Evolutionary conservation across 768 basidiomycete genomes (phyloP).

Genomic region (Suillus lakei): DNA sequence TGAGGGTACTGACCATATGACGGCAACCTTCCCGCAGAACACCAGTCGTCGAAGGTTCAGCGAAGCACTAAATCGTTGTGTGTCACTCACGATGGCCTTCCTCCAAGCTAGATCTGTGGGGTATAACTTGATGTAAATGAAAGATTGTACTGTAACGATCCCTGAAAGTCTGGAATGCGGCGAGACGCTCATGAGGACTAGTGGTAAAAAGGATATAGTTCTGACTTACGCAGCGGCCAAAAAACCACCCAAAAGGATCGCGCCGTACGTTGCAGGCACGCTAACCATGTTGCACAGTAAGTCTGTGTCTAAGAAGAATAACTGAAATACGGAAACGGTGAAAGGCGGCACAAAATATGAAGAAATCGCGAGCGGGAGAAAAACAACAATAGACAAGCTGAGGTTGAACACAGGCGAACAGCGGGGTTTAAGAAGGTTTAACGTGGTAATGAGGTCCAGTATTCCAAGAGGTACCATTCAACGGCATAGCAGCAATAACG

Average conservation of each 20-base stretch:
- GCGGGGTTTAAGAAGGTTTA: slow-evolving; percentile 4
- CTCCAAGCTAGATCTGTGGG: slow-evolving; percentile 25
- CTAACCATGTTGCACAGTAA: slow-evolving; percentile 9
- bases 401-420: background rate
- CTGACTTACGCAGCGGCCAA: slow-evolving; percentile 30
- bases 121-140: slow-evolving; percentile 36
- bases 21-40: slow-evolving; percentile 24
- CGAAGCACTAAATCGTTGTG: background rate
- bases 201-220: background rate
- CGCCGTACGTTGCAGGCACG: slow-evolving; percentile 29
- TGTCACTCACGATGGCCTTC: slow-evolving; percentile 28
- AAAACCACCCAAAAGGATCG: slow-evolving; percentile 36
- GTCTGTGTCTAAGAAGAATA: background rate
- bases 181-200: background rate
- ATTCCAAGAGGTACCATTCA: slow-evolving; percentile 8
- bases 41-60: background rate
- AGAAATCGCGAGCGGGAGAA: slow-evolving; percentile 1
- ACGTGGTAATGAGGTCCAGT: background rate
- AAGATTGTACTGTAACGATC: slow-evolving; percentile 29
- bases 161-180: slow-evolving; percentile 30
- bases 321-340: background rate
- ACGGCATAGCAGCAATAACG: slow-evolving; percentile 1
- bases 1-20: slow-evolving; percentile 26
- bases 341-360: background rate
- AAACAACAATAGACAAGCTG: background rate